Evolutionary conservation across 129 eudicot genomes (phyloP).

Genomic region (Flaveria ramosissima): DNA sequence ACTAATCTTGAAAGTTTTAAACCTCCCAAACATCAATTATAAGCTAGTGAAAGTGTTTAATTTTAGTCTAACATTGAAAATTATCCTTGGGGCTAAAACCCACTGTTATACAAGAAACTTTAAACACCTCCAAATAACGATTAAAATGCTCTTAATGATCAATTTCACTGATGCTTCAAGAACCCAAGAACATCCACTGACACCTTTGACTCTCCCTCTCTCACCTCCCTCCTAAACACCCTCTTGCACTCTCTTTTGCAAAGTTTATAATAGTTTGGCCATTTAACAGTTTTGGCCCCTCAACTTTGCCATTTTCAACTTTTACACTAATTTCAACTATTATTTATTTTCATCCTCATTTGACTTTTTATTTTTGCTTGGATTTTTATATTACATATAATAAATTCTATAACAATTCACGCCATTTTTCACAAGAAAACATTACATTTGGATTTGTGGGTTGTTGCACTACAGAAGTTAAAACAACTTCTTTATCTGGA

Average conservation of each 20-base stretch:
- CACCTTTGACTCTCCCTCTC: neutral
- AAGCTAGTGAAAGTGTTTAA: neutral
- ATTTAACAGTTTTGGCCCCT: neutral
- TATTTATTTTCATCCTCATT: neutral
- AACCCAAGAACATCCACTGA: too few relatives aligned
- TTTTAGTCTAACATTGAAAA: neutral
- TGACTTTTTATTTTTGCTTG: neutral
- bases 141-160: neutral
- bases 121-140: neutral
- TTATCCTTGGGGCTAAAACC: neutral
- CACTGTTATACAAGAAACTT: neutral
- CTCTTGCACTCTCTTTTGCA: neutral
- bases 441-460: neutral
- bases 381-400: neutral
- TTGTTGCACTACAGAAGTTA: conserved; percentile 16
- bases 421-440: neutral
- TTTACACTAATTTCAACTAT: neutral
- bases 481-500: conserved; percentile 24
- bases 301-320: neutral
- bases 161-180: neutral
- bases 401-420: conserved; percentile 3
- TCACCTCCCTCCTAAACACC: neutral
- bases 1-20: neutral
- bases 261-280: neutral
- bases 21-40: neutral